Percentiles rank a stretch among this genome's conserved stretches.
Conservation (phyloP, 192 early-diverging fungal genomes). For the Dimargaris cristalligena region DNA sequence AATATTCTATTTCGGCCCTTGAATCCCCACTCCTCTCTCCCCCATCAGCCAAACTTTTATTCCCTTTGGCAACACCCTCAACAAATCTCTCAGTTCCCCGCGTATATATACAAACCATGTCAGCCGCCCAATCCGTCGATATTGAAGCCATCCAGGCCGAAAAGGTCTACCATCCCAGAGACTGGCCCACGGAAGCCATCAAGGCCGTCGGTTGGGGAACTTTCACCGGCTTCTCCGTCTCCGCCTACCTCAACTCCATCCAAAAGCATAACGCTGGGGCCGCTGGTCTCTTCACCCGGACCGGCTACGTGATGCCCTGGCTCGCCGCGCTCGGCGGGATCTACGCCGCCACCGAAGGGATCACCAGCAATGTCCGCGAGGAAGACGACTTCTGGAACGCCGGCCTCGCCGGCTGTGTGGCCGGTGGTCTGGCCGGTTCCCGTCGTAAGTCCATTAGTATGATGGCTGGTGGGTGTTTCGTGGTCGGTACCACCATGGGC, state of each 20-base stretch:
- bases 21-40: too few relatives aligned
- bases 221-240: background rate
- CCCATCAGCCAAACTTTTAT: too few relatives aligned
- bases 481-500: slow-evolving; percentile 46
- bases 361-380: slow-evolving; percentile 35
- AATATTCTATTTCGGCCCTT: too few relatives aligned
- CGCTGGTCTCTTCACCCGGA: slow-evolving; percentile 2
- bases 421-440: slow-evolving; percentile 48
- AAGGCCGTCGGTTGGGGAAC: background rate
- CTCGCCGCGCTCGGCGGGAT: slow-evolving; percentile 64
- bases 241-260: background rate
- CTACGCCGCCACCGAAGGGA: slow-evolving; percentile 48
- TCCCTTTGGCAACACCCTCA: too few relatives aligned
- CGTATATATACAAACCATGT: too few relatives aligned
- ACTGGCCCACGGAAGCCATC: background rate
- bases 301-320: slow-evolving; percentile 9
- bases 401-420: slow-evolving; percentile 50
- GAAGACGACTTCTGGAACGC: slow-evolving; percentile 56
- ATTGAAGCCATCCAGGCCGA: background rate
- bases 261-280: slow-evolving; percentile 1
- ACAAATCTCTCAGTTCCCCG: too few relatives aligned
- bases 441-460: slow-evolving; percentile 38
- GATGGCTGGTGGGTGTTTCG: slow-evolving; percentile 40
- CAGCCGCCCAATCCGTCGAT: too few relatives aligned
- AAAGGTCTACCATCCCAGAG: background rate